Evolutionary conservation across 2,329 filamentous ascomycete genomes (phyloP).

Genomic region (Parafenestella ontariensis): DNA sequence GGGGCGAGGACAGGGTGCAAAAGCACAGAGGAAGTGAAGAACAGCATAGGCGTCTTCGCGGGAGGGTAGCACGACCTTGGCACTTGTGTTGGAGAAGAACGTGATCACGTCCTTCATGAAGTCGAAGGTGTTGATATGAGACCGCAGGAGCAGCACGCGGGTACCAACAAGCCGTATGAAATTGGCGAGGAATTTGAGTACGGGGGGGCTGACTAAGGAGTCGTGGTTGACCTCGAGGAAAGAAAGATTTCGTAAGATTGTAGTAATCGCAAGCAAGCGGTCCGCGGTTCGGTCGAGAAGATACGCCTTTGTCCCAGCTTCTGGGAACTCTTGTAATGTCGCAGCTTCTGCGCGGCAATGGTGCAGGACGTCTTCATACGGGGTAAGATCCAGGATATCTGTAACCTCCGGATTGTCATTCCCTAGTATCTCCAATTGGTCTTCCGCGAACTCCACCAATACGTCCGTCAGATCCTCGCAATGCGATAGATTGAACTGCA

Average conservation of each 20-base stretch:
- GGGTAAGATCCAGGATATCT: slow-evolving; percentile 79
- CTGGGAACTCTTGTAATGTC: slow-evolving; percentile 72
- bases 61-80: slow-evolving; percentile 79
- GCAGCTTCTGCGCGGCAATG: slow-evolving; percentile 78
- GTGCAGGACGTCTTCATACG: slow-evolving; percentile 87
- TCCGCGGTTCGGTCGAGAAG: slow-evolving; percentile 87
- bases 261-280: slow-evolving; percentile 86
- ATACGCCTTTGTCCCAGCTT: slow-evolving; percentile 78
- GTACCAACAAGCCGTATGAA: slow-evolving; percentile 89
- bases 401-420: slow-evolving; percentile 86
- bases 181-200: slow-evolving; percentile 83
- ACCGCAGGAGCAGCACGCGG: slow-evolving; percentile 83
- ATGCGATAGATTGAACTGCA: slow-evolving; percentile 44
- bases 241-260: slow-evolving; percentile 90
- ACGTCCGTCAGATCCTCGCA: slow-evolving; percentile 85
- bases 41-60: slow-evolving; percentile 87
- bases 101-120: slow-evolving; percentile 97
- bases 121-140: slow-evolving; percentile 84
- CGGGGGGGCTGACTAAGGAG: slow-evolving; percentile 74
- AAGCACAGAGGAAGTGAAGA: slow-evolving; percentile 87
- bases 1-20: slow-evolving; percentile 80
- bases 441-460: slow-evolving; percentile 87
- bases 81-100: slow-evolving; percentile 86
- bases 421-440: slow-evolving; percentile 82
- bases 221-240: slow-evolving; percentile 81